Evolutionary conservation across 139 green algal genomes (phyloP).

Genomic region (Tetratostichococcus sp.): DNA sequence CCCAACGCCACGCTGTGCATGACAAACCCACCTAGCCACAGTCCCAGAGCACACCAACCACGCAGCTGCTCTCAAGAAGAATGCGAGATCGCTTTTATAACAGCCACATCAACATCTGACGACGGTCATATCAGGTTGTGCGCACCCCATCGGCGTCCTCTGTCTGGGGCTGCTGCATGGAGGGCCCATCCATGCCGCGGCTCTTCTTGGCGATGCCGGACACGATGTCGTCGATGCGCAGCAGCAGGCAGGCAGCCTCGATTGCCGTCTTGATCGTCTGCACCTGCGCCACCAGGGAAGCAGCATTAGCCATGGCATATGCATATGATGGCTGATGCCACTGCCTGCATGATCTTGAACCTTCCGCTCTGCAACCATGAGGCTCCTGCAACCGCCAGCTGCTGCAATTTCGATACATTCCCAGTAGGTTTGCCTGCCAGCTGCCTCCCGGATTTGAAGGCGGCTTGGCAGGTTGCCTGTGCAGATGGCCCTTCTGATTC

Average conservation of each 20-base stretch:
- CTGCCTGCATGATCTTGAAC: too few relatives aligned
- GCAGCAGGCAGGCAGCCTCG: conserved; percentile 88
- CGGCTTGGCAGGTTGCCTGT: not conserved
- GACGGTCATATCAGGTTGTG: not conserved
- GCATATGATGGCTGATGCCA: not conserved
- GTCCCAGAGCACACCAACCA: not conserved
- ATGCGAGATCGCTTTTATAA: too few relatives aligned
- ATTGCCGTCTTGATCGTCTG: conserved; percentile 97
- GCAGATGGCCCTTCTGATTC: not conserved
- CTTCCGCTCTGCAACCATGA: too few relatives aligned
- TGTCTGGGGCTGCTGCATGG: conserved; percentile 26
- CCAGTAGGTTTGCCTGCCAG: too few relatives aligned
- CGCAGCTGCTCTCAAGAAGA: too few relatives aligned
- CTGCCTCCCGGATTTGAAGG: too few relatives aligned
- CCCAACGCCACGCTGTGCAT: too few relatives aligned
- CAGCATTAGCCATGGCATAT: not conserved
- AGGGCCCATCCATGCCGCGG: conserved; percentile 29
- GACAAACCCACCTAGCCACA: not conserved
- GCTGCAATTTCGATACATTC: too few relatives aligned
- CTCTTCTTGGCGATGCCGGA: conserved; percentile 82
- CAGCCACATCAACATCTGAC: too few relatives aligned
- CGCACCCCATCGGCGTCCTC: conserved; percentile 49
- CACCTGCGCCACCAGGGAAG: conserved; percentile 15
- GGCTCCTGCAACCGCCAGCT: too few relatives aligned
- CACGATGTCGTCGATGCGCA: conserved; percentile 99